Evolutionary conservation across 1,139 yeast genomes (phyloP), one percentile per base, ranked within the genome.

Genomic region (Blastobotrys aristatus): DNA sequence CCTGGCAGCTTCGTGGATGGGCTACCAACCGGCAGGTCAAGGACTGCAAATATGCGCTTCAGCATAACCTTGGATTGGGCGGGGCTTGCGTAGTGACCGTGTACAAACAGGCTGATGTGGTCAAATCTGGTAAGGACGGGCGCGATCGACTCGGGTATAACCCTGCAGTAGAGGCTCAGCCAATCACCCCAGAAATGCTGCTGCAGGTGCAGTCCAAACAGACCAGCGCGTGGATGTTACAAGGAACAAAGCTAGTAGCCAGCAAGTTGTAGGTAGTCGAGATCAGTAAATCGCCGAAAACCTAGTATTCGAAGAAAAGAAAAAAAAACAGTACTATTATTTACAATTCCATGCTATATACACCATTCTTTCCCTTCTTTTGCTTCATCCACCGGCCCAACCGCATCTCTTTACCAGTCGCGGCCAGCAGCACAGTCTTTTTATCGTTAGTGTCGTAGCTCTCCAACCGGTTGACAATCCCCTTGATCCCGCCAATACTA

Each of bases 361-460:
- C 38, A 1, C 65, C 66, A 41, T 61, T 62, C 39, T 57, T 53
- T 26, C 64, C 63, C 14, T 52, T 49, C 34, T 57, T 55, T 21
- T 54, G 51, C 46, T 57, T 62, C 44, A 59, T 61, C 96, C 96
- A 89, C 64, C 97, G 80, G 40, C 96, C 97, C 51, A 86, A 74
- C 60, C 84, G 79, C 63, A 85, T 96, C 65, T 90, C 96, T 66
- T 89, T 87, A 47, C 92, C 77, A 14, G 85, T 72, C 42, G 87
- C 74, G 0, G 84, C 92, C 54, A 76, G 71, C 13, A 89, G 74
- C 55, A 78, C 72, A 52, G 71, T 68, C 44, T 63, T 65, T 41
- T 74, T 72, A 22, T 74, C 64, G 3, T 8, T 5, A 11, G 27
- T 35, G 59, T 85, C 95, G n/a, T 76, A 80, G 16, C 74, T 76